These are phyloP conservation scores for Hordeum vulgare DNA, from an alignment of 176 grass and related monocot species.

Conservation along the genomic window DNA sequence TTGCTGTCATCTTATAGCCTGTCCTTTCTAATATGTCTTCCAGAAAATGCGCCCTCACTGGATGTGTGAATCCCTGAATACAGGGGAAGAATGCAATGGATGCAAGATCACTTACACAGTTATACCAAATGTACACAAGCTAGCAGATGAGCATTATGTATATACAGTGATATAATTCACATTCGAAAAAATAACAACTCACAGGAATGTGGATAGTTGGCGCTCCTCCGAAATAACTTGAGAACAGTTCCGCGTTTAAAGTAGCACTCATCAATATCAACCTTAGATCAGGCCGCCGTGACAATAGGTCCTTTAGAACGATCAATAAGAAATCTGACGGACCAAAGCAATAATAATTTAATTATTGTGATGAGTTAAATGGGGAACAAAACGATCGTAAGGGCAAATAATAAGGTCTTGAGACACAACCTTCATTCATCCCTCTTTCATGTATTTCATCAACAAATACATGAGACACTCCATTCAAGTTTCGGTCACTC, in stretches of 20 bases:
- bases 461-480: slow-evolving; percentile 98
- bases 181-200: slow-evolving; percentile 33
- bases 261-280: slow-evolving; percentile 99
- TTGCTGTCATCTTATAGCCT: slow-evolving; percentile 86
- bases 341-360: neutral
- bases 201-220: slow-evolving; percentile 95
- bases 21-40: slow-evolving; percentile 96
- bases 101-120: slow-evolving; percentile 15
- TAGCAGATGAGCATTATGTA: slow-evolving; percentile 1
- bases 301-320: slow-evolving; percentile 84
- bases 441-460: slow-evolving; percentile 99
- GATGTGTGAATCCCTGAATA: slow-evolving; percentile 86
- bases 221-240: slow-evolving; percentile 86
- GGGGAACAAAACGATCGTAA: neutral
- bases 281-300: slow-evolving; percentile 78
- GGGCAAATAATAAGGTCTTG: neutral
- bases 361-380: slow-evolving; percentile 1
- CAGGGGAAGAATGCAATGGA: slow-evolving; percentile 6
- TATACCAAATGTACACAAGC: slow-evolving; percentile 3
- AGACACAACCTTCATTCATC: slow-evolving; percentile 93
- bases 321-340: slow-evolving; percentile 95
- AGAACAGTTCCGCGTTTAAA: slow-evolving; percentile 94
- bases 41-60: slow-evolving; percentile 85
- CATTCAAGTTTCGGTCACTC: slow-evolving; percentile 83
- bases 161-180: neutral